phyloP scores from a whole-genome alignment of 345 rosid species.

The Erysimum cheiranthoides region DNA sequence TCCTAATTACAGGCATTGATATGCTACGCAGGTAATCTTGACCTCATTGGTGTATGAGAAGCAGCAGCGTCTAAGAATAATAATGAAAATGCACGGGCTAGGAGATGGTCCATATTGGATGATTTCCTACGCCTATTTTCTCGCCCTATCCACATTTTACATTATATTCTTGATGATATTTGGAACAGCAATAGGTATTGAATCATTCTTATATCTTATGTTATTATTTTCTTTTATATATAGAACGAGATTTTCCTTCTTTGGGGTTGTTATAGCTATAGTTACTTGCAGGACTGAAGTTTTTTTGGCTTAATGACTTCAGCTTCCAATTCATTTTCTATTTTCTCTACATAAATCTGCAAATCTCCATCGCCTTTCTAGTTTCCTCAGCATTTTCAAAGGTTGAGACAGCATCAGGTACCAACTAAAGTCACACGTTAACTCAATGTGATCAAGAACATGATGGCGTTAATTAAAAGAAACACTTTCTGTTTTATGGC shows the following conservation, averaged over 20 bases:
- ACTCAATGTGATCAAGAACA: background rate
- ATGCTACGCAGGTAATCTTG: conserved; percentile 63
- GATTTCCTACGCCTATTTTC: conserved; percentile 80
- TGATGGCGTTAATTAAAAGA: background rate
- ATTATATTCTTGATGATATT: conserved; percentile 71
- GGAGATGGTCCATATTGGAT: conserved; percentile 95
- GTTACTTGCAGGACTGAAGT: conserved; percentile 71
- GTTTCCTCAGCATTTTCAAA: conserved; percentile 69
- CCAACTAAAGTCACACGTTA: conserved; percentile 22
- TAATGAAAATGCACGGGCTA: conserved; percentile 99
- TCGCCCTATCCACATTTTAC: conserved; percentile 64
- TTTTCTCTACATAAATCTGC: conserved; percentile 78
- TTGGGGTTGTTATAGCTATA: background rate
- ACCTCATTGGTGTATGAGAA: conserved; percentile 81
- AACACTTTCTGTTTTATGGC: conserved; percentile 10
- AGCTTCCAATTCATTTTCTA: conserved; percentile 71
- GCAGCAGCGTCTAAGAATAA: conserved; percentile 74
- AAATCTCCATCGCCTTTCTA: conserved; percentile 79
- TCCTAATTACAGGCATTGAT: background rate
- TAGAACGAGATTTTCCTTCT: background rate
- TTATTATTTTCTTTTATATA: background rate
- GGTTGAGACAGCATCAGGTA: conserved; percentile 92
- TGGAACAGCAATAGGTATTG: conserved; percentile 73
- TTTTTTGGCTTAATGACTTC: conserved; percentile 76
- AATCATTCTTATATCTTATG: conserved; percentile 2